phyloP scores from a whole-genome alignment of 345 rosid genomes.

The Arabidopsis thaliana region DNA sequence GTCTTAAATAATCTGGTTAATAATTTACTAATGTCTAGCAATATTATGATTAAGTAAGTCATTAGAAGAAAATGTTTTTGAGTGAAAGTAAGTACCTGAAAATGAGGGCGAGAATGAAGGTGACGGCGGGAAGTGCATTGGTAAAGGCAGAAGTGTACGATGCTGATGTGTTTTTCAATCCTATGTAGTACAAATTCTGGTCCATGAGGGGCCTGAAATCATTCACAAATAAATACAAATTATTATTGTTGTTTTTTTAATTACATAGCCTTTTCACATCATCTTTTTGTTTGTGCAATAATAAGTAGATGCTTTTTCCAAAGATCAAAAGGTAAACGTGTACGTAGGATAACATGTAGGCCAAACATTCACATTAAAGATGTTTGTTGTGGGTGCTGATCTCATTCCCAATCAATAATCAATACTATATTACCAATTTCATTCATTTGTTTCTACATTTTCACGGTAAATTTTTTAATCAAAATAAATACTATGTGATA shows the following conservation, averaged over 20 bases:
- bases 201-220: slow-evolving; percentile 87
- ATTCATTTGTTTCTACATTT: background rate
- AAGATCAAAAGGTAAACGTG: slow-evolving; percentile 37
- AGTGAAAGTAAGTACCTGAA: slow-evolving; percentile 58
- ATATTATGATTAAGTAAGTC: no score
- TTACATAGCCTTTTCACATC: slow-evolving; percentile 25
- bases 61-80: background rate
- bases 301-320: slow-evolving; percentile 40
- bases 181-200: slow-evolving; percentile 79
- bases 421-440: background rate
- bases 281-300: slow-evolving; percentile 32
- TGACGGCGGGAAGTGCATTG: slow-evolving; percentile 88
- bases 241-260: background rate
- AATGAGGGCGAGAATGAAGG: slow-evolving; percentile 80
- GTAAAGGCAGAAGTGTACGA: slow-evolving; percentile 72
- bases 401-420: slow-evolving; percentile 31
- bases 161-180: slow-evolving; percentile 83
- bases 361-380: slow-evolving; percentile 39
- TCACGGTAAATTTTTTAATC: background rate
- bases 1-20: no score
- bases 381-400: slow-evolving; percentile 39
- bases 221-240: slow-evolving; percentile 5
- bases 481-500: background rate
- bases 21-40: no score
- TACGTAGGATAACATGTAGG: slow-evolving; percentile 30